Base-by-base conservation (phyloP, 1,284 basidiomycete species). In the Inonotus hispidus region DNA sequence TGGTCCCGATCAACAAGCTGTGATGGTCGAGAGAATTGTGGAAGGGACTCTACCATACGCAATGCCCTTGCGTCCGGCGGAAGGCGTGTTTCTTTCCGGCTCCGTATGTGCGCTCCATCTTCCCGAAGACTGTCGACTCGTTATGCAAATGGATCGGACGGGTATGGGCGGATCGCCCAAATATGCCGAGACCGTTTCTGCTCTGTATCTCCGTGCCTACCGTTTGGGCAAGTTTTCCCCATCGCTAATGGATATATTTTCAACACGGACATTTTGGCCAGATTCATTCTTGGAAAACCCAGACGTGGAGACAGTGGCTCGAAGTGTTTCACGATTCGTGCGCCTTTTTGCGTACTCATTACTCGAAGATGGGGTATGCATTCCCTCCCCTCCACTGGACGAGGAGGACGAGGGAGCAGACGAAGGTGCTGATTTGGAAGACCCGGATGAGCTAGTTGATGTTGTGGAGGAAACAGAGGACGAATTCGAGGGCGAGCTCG, bases 11-110 rank as follows among this genome's bases (percentile, higher is more conserved):
- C 86, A 92, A 71, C 72, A 84, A 25, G 84, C 85, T 53, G 71
- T 68, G 16, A 81, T 89, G 56, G 78, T 87, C 32, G 86, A 91
- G 59, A 79, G 80, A 56, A 80, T 91, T 25, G 87, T 88, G 2
- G 82, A 87, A 62, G 83, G 87, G 11, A 84, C 89, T 2, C 74
- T 92, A 25, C 86, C 89, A 68, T 92, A 92, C 68, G 84, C 87
- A 10, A 84, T 92, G 38, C 58, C 60, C 6, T 70, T 84, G 27
- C 84, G 82, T 81, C 74, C 78, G 0, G 79, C 81, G 16, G 71
- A 76, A 53, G 70, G 81, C 5, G 90, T 87, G 66, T 77, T 81
- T 32, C 68, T 91, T 57, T 88, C 89, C 66, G 72, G 74, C 43
- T 71, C 76, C 8, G 80, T 81, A n/a, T 62, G 63, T 35, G 41